Evolutionary conservation across 2,329 filamentous ascomycete genomes (phyloP).

Genomic region (Fusarium bactridioides): DNA sequence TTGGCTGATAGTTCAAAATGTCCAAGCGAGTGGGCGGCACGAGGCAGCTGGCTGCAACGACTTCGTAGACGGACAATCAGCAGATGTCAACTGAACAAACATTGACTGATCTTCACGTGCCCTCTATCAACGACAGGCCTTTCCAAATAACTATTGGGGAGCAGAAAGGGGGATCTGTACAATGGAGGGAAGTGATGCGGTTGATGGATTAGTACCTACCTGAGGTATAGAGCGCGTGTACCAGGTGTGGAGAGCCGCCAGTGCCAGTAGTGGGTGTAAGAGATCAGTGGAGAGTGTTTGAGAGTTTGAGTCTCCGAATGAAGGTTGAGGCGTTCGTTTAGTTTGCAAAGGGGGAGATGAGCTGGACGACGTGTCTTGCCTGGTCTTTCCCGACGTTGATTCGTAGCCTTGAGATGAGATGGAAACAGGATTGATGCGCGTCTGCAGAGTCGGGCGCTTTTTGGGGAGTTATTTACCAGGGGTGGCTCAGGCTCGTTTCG

Average conservation of each 20-base stretch:
- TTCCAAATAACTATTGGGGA: not conserved
- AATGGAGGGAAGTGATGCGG: conserved; percentile 1
- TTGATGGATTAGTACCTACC: conserved; percentile 5
- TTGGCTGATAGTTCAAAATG: conserved; percentile 4
- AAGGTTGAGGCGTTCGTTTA: conserved; percentile 20
- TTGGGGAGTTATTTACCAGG: conserved; percentile 11
- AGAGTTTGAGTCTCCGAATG: not conserved
- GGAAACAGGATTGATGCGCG: conserved; percentile 33
- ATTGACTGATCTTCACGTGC: not conserved
- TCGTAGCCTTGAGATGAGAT: conserved; percentile 19
- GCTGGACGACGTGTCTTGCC: conserved; percentile 15
- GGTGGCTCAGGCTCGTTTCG: conserved; percentile 27
- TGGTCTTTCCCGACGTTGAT: conserved; percentile 9
- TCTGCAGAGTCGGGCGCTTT: conserved; percentile 4
- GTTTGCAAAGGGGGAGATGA: conserved; percentile 31
- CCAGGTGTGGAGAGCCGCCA: conserved; percentile 22
- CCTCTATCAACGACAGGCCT: conserved; percentile 12
- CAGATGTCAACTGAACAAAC: not conserved
- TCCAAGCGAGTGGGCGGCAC: conserved; percentile 17
- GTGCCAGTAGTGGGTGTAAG: conserved; percentile 29
- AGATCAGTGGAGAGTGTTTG: conserved; percentile 28
- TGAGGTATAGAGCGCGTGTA: conserved; percentile 1
- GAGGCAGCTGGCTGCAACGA: not conserved
- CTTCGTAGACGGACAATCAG: not conserved
- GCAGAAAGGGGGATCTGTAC: not conserved